phyloP scores from a whole-genome alignment of 768 basidiomycete genomes.

The Tricholoma furcatifolium region DNA sequence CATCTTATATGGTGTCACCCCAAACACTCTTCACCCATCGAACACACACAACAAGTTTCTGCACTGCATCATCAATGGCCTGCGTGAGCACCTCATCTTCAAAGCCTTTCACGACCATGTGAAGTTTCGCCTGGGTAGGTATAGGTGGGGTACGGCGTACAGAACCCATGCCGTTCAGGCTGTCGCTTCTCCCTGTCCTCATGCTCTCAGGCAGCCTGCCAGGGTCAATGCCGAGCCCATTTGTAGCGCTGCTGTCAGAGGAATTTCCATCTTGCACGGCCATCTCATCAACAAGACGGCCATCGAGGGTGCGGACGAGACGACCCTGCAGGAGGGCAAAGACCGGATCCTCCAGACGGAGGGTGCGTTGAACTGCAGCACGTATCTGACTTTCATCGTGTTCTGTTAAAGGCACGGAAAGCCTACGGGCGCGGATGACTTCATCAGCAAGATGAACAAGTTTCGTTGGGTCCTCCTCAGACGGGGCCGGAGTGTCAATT shows the following conservation, averaged over 20 bases:
- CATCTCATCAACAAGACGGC: slow-evolving; percentile 7
- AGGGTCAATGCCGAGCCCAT: background rate
- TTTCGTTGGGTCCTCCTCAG: slow-evolving; percentile 37
- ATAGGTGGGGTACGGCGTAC: background rate
- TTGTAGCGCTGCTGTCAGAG: background rate
- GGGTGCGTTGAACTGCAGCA: slow-evolving; percentile 59
- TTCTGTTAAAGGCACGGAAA: slow-evolving; percentile 18
- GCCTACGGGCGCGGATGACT: slow-evolving; percentile 53
- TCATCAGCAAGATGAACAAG: slow-evolving; percentile 73
- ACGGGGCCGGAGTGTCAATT: slow-evolving; percentile 31
- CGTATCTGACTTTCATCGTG: slow-evolving; percentile 55
- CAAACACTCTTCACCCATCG: slow-evolving; percentile 58
- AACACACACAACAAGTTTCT: slow-evolving; percentile 39
- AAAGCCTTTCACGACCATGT: slow-evolving; percentile 54
- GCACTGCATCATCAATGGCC: slow-evolving; percentile 40
- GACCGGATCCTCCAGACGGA: slow-evolving; percentile 63
- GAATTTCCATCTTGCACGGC: too few species aligned
- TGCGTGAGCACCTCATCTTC: slow-evolving; percentile 57
- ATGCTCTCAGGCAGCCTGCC: slow-evolving; percentile 28
- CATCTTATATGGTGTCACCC: slow-evolving; percentile 32
- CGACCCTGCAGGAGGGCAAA: slow-evolving; percentile 63
- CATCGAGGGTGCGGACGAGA: slow-evolving; percentile 42
- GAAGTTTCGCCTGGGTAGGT: background rate
- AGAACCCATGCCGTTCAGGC: background rate
- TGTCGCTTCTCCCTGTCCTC: slow-evolving; percentile 29